Base-by-base conservation (phyloP, 2,329 filamentous ascomycete species). In the Orbilia oligospora region DNA sequence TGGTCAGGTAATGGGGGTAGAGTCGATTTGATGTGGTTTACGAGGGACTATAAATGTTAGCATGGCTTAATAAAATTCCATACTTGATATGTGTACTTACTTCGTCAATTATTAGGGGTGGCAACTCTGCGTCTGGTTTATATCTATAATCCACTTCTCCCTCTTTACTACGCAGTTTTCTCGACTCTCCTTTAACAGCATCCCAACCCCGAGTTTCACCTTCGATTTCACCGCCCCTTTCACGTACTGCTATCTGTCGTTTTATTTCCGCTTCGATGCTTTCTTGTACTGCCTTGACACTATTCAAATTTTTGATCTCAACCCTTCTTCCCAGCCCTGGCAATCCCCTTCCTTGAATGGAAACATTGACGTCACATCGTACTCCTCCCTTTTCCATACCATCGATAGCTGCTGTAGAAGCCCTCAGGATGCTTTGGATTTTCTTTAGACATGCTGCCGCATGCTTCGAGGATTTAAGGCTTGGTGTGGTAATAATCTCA, bases 71-170 rank as follows among this genome's bases (percentile, higher is more conserved):
- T 12, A 10, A 44, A 56, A 53, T 24, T 51, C 9, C 76, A 38
- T 24, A 22, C 44, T n/a, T 10, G 6, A 16, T n/a, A 12, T 5
- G 18, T 27, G 6, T 46, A 33, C 82, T 48, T 80, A 86, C 85
- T 1, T 87, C 83, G 6, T 90, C 90, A 77, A 99, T 91, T 1
- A 94, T 83, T 0, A 99, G 87, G 0, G 96, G 93, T 0, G 89
- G 88, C 14, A 99, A 87, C 83, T 99, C 96, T 4, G 96, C 93
- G 83, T 99, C 96, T 0, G 96, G 95, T 95, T 99, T 98, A 83
- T 99, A 99, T 49, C 96, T 89, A 84, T 99, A 99, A 84, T 99
- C 96, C 5, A 98, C 94, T 83, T 97, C 95, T 58, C 96, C 96
- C 84, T 98, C 96, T 84, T 99, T 99, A 27, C 93, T 93, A 82